Evolutionary conservation across 192 early-diverging fungal species (phyloP).

Genomic region (Backusella tarrabulga): DNA sequence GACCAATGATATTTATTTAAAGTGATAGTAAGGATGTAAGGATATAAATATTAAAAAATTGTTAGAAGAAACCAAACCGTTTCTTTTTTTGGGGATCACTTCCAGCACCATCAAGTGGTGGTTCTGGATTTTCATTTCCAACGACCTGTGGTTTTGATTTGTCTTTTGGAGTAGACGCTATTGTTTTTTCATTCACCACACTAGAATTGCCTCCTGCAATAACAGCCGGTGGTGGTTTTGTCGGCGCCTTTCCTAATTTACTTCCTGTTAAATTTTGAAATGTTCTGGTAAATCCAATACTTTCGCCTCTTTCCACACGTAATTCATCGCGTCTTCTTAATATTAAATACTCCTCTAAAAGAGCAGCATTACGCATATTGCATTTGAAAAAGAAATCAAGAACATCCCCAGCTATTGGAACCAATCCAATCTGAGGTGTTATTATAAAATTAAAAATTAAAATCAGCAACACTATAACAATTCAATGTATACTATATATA

Average conservation of each 20-base stretch:
- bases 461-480: background rate
- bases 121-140: background rate
- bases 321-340: slow-evolving; percentile 30
- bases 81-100: background rate
- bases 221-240: background rate
- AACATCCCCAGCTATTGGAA: slow-evolving; percentile 50
- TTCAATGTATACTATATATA: background rate
- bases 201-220: background rate
- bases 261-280: background rate
- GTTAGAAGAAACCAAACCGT: background rate
- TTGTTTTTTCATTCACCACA: background rate
- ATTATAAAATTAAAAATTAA: background rate
- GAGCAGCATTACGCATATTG: slow-evolving; percentile 48
- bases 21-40: background rate
- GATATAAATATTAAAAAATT: background rate
- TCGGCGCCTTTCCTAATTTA: background rate
- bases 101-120: background rate
- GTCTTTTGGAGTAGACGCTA: background rate
- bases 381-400: slow-evolving; percentile 50
- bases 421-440: slow-evolving; percentile 44
- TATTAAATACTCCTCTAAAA: slow-evolving; percentile 47
- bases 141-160: background rate
- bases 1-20: no score
- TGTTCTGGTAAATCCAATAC: background rate
- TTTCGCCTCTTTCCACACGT: slow-evolving; percentile 22